Evolutionary conservation across 163 green algal species (phyloP).

Genomic region (Chlorella variabilis): DNA sequence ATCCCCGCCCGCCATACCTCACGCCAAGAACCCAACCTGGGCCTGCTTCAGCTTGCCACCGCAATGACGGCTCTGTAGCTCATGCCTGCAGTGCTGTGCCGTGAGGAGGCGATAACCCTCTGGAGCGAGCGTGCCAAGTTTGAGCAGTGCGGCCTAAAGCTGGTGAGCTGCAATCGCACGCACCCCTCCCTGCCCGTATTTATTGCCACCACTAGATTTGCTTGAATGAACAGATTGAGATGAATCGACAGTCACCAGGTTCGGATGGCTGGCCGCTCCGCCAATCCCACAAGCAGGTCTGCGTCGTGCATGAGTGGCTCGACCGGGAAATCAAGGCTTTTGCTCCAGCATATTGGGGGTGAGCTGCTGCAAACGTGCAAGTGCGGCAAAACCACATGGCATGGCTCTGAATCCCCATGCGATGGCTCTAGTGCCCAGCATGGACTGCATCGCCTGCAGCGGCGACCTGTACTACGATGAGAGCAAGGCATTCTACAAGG

Average conservation of each 20-base stretch:
- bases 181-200: background rate
- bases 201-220: no score
- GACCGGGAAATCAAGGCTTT: conserved; percentile 64
- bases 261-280: no score
- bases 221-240: no score
- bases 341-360: conserved; percentile 59
- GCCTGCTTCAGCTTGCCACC: no score
- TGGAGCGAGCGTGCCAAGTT: conserved; percentile 51
- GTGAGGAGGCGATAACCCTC: conserved; percentile 59
- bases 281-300: no score
- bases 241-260: no score
- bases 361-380: background rate
- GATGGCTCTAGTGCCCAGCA: no score
- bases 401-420: no score
- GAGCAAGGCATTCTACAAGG: conserved; percentile 59
- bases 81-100: conserved; percentile 66
- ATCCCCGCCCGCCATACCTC: background rate
- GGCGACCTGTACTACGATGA: conserved; percentile 64
- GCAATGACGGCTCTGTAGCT: no score
- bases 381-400: no score
- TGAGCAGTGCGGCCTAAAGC: conserved; percentile 49
- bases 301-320: conserved; percentile 70
- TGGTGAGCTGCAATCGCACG: conserved; percentile 42
- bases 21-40: no score
- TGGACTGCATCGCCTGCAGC: no score